These are phyloP conservation scores for Crassisporium funariophilum DNA, from an alignment of 768 basidiomycete species.

Conservation along the genomic window DNA sequence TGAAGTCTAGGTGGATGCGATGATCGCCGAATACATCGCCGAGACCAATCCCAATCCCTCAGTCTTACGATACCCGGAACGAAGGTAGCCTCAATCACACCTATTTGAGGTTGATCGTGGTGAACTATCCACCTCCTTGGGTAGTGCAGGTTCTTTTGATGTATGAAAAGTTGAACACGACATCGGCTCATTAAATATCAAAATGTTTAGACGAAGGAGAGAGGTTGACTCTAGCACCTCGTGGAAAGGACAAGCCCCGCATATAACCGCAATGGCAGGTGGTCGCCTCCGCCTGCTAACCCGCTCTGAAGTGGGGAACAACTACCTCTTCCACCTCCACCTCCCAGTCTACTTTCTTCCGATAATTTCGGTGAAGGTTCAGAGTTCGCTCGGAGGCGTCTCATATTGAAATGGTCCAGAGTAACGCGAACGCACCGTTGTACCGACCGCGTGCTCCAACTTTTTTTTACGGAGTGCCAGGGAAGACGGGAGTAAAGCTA, in stretches of 20 bases:
- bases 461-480: too few relatives aligned
- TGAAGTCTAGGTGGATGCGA: slow-evolving; percentile 26
- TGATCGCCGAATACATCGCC: slow-evolving; percentile 48
- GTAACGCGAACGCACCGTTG: too few relatives aligned
- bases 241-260: slow-evolving; percentile 54
- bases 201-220: slow-evolving; percentile 53
- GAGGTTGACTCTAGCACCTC: slow-evolving; percentile 59
- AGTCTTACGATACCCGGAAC: slow-evolving; percentile 45
- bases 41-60: slow-evolving; percentile 59
- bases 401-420: too few relatives aligned
- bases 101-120: too few relatives aligned
- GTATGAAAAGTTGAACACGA: too few relatives aligned
- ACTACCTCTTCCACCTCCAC: not conserved
- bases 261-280: slow-evolving; percentile 33
- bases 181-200: slow-evolving; percentile 1
- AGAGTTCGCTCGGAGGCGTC: too few relatives aligned
- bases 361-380: too few relatives aligned
- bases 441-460: too few relatives aligned
- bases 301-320: slow-evolving; percentile 18
- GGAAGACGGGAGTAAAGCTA: too few relatives aligned
- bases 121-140: slow-evolving; percentile 53
- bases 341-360: not conserved
- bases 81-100: slow-evolving; percentile 31
- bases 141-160: too few relatives aligned
- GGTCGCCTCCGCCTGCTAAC: slow-evolving; percentile 36